Evolutionary conservation across 495 filamentous ascomycete genomes (phyloP).

Genomic region (Penicillium daleae): DNA sequence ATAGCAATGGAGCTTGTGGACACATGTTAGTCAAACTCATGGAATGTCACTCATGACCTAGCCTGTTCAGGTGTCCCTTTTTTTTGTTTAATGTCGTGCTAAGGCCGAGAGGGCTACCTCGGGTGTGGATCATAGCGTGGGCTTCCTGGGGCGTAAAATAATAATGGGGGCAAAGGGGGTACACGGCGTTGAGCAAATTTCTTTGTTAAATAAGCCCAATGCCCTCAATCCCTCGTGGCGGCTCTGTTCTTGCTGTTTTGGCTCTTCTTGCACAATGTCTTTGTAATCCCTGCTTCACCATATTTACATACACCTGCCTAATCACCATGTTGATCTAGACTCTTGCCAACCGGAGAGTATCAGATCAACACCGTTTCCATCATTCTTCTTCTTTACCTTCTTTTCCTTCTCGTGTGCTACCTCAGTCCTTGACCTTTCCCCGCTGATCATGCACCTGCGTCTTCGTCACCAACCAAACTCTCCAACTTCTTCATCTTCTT

Average conservation of each 20-base stretch:
- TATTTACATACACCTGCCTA: background rate
- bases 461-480: background rate
- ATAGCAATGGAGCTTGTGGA: slow-evolving; percentile 2
- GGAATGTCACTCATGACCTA: background rate
- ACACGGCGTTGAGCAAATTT: background rate
- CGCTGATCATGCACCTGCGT: background rate
- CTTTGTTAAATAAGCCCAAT: background rate
- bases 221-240: background rate
- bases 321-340: background rate
- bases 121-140: background rate
- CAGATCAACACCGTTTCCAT: background rate
- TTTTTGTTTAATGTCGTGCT: background rate
- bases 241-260: background rate
- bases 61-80: background rate
- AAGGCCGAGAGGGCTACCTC: background rate
- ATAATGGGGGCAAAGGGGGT: background rate
- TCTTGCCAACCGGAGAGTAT: background rate
- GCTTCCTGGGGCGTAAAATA: background rate
- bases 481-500: background rate
- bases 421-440: background rate
- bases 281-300: background rate
- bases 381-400: background rate
- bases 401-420: background rate
- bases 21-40: background rate
- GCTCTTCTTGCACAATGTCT: background rate